phyloP scores from a whole-genome alignment of 2,329 filamentous ascomycete genomes.

The Tothia fuscella region DNA sequence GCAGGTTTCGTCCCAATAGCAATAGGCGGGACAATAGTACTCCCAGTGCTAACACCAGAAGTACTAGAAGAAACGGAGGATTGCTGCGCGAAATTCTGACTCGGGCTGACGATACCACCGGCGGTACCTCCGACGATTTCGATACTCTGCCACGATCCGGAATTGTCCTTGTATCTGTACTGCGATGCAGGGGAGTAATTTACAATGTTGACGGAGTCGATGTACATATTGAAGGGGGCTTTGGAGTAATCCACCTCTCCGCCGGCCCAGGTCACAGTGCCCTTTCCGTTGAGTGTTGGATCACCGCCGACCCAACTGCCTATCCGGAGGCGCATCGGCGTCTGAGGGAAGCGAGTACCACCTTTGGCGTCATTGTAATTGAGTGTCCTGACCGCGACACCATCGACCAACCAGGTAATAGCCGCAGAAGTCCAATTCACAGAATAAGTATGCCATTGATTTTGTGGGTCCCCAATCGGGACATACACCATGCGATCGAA shows the following conservation, averaged over 20 bases:
- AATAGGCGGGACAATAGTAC: too few species aligned
- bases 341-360: conserved; percentile 59
- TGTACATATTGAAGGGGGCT: conserved; percentile 40
- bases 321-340: conserved; percentile 50
- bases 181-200: conserved; percentile 40
- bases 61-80: not conserved
- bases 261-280: conserved; percentile 56
- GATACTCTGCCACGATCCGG: conserved; percentile 38
- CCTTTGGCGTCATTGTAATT: conserved; percentile 43
- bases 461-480: conserved; percentile 21
- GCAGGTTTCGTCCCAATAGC: too few species aligned
- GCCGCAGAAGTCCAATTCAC: conserved; percentile 55
- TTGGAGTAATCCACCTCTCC: conserved; percentile 37
- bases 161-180: conserved; percentile 39
- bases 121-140: conserved; percentile 49
- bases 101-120: conserved; percentile 37
- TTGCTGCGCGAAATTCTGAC: not conserved
- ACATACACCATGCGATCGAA: conserved; percentile 35
- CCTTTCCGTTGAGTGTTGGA: conserved; percentile 33
- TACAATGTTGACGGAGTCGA: conserved; percentile 37
- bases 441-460: conserved; percentile 29
- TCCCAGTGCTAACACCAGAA: not conserved
- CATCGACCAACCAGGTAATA: conserved; percentile 56
- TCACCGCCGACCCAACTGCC: conserved; percentile 39
- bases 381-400: conserved; percentile 48